Base-by-base conservation (phyloP, 148 eudicot species). In the Linanthus parryae region DNA sequence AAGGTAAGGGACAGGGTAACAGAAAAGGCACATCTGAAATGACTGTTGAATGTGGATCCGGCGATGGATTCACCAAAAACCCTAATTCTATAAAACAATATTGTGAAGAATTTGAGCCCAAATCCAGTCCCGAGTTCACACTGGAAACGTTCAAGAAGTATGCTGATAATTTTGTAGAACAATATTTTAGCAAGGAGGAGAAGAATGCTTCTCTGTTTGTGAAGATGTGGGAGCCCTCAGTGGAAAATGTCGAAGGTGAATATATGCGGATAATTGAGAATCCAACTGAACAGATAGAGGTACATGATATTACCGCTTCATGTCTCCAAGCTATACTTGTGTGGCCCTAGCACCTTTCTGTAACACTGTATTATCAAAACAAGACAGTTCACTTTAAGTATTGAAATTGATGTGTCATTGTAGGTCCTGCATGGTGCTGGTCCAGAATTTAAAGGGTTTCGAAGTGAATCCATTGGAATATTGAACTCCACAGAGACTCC, bases 221-320 rank as follows among this genome's bases (percentile, higher is more conserved):
- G 38, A 34, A 54, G 26, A 53, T 20, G 33, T 22, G 40, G 58
- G 65, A 63, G 36, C 85, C 80, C 7, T 67, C 73, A 28, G 66
- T 74, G 55, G 71, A 68, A 36, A 52, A 65, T 50, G 57, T 90
- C 59, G 97, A 85, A 72, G 88, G 88, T 36, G 97, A 85, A 69
- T 85, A 82, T 68, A 67, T 85, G 78, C 72, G 95, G 59, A 75
- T 82, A 38, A 57, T 77, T 57, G 81, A 78, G 65, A 78, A 77
- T 56, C 88, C 91, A 33, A 69, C 64, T 65, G 85, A 70, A 55
- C 76, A 82, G 69, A 72, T 85, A 40, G 81, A 82, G 84, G 97
- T 85, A 21, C 11, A 24, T 50, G 16, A 34, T 20, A 16, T 51
- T 48, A 60, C 24, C 34, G 28, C 36, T n/a, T n/a, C n/a, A n/a